A percentile compares a stretch with the other conserved stretches of the same genome.
Evolutionary conservation across 768 basidiomycete species (phyloP).

Genomic region (Leccinum broughii): DNA sequence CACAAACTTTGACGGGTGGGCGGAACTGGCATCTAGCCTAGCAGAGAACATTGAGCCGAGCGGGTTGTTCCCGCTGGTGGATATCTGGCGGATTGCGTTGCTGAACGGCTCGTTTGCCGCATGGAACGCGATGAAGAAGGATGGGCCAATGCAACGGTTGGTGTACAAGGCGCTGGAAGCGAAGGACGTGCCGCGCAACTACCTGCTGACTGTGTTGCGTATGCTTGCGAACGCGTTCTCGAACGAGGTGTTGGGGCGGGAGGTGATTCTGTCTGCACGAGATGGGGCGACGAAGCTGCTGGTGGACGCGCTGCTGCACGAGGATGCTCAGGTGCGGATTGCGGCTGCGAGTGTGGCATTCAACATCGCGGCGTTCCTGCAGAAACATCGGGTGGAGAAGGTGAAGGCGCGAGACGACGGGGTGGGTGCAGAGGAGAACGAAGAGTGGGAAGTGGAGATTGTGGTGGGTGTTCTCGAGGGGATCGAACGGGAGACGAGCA

Average conservation of each 20-base stretch:
- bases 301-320: constrained; percentile 66
- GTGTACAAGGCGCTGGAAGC: constrained; percentile 45
- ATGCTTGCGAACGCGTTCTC: constrained; percentile 71
- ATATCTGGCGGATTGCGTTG: constrained; percentile 79
- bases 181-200: constrained; percentile 46
- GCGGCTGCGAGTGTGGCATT: constrained; percentile 85
- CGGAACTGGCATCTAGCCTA: constrained; percentile 46
- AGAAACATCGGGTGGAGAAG: constrained; percentile 56
- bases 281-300: constrained; percentile 51
- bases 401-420: constrained; percentile 31
- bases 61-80: constrained; percentile 76
- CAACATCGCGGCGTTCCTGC: constrained; percentile 66
- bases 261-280: constrained; percentile 40
- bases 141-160: constrained; percentile 47
- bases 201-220: constrained; percentile 63
- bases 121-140: constrained; percentile 43
- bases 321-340: constrained; percentile 66
- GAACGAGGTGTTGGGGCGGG: constrained; percentile 37
- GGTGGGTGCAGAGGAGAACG: constrained; percentile 53
- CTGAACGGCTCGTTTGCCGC: constrained; percentile 59
- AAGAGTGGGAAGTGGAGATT: constrained; percentile 86
- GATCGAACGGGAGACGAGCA: constrained; percentile 64
- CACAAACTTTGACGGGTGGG: constrained; percentile 48
- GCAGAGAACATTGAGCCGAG: constrained; percentile 46
- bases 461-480: constrained; percentile 83